Evolutionary conservation across 257 asterid species (phyloP), one percentile per base, ranked within the genome.

Genomic region (Primulina tabacum): DNA sequence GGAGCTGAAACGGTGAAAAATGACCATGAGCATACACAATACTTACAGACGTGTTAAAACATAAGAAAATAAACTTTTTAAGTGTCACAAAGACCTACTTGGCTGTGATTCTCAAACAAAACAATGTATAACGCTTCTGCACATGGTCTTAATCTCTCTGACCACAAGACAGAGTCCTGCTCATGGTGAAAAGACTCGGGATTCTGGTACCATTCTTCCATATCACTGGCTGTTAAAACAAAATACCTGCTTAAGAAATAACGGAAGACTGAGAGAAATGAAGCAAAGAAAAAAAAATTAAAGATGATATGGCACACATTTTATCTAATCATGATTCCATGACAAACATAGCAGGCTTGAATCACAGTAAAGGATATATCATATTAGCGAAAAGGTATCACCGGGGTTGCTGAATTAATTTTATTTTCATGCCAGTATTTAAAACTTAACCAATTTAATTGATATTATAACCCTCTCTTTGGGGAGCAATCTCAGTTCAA

Each of bases 121-220:
- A 91, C 95, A 70, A 94, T 91, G 78, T 89, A 89, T 57, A 91
- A 78, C 33, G 99, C 99, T 88, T 91, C 97, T 43, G 96, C 97
- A 76, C 99, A 91, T 63, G 97, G 97, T 81, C 97, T 83, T 75
- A 91, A 85, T 82, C 92, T 94, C 80, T 94, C 97, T 11, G 93
- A 86, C 99, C 99, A 94, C 80, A 85, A 81, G 72, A 94, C 81
- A 52, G 96, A 82, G 76, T 94, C 99, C 82, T 94, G 97, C 81
- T 94, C 97, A 17, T 91, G 99, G 82, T 94, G 89, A 80, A 94
- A 94, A 72, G 81, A 68, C 87, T 91, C 97, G 4, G 97, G 97
- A 76, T 77, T 91, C 76, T 83, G 88, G 82, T 82, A 80, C 99
- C 99, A 94, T 73, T 91, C 97, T 73, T 92, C 97, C 84, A 91